A percentile compares a stretch with the other conserved stretches of the same genome.
Conservation (phyloP, 345 rosid species). For the Chamaenerion angustifolium region DNA sequence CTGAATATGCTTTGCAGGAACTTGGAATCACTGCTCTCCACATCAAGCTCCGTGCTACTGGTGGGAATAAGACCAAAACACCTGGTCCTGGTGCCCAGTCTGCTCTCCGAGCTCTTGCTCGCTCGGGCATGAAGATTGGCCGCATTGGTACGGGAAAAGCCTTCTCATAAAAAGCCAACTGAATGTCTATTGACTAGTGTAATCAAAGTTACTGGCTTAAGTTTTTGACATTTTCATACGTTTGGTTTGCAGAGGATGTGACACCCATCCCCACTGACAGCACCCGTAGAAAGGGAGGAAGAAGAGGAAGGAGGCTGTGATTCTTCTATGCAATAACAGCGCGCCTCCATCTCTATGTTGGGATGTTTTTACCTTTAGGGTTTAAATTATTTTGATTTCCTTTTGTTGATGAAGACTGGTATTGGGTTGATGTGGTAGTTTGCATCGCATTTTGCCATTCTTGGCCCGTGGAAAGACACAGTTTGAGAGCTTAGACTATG, state of each 20-base stretch:
- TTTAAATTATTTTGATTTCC: too few species aligned
- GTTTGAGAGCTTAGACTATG: too few species aligned
- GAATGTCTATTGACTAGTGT: too few species aligned
- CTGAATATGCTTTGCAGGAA: slow-evolving; percentile 18
- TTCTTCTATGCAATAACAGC: not conserved
- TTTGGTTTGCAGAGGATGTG: slow-evolving; percentile 35
- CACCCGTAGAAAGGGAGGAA: slow-evolving; percentile 54
- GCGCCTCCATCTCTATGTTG: too few species aligned
- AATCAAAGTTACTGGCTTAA: too few species aligned
- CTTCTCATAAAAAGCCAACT: too few species aligned
- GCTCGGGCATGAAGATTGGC: slow-evolving; percentile 77
- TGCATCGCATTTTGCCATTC: too few species aligned
- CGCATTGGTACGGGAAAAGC: slow-evolving; percentile 42
- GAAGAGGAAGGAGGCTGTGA: slow-evolving; percentile 51
- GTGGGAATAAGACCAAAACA: slow-evolving; percentile 81
- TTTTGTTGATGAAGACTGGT: too few species aligned
- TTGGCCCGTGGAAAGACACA: too few species aligned
- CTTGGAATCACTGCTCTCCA: slow-evolving; percentile 70
- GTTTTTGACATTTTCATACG: not conserved
- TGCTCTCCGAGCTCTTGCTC: slow-evolving; percentile 73
- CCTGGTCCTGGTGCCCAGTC: slow-evolving; percentile 91
- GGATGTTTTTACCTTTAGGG: too few species aligned
- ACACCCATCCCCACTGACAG: slow-evolving; percentile 50
- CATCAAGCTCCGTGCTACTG: slow-evolving; percentile 73
- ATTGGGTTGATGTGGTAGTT: too few species aligned